A percentile compares a stretch with the other conserved stretches of the same genome.
These are phyloP conservation scores for Phytophthora hibernalis DNA, from an alignment of 352 stramenopile species.

Conservation along the genomic window DNA sequence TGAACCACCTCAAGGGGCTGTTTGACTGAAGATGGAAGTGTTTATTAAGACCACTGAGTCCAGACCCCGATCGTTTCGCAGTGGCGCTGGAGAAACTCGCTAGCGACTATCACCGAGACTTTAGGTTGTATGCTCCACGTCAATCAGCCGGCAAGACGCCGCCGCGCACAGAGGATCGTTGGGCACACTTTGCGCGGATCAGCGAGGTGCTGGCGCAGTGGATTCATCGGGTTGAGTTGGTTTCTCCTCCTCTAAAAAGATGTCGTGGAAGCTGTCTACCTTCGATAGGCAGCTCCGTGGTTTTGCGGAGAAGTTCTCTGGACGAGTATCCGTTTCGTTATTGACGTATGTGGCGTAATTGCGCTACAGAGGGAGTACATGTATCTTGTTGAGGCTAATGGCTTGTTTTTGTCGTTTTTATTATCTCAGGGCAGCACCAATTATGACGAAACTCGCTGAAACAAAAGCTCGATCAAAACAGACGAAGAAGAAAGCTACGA, in stretches of 20 bases:
- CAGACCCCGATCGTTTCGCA: conserved; percentile 1
- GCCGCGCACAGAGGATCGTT: conserved; percentile 11
- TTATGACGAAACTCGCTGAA: too few species aligned
- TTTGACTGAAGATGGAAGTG: conserved; percentile 8
- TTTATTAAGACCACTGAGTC: not conserved
- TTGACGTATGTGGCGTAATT: too few species aligned
- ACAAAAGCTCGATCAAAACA: not conserved
- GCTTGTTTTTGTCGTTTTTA: too few species aligned
- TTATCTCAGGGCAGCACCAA: not conserved
- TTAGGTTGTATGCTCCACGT: conserved; percentile 8
- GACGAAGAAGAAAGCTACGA: too few species aligned
- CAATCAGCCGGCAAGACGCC: conserved; percentile 5
- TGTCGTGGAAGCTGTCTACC: not conserved
- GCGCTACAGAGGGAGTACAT: too few species aligned
- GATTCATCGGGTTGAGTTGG: conserved; percentile 7
- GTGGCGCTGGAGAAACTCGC: conserved; percentile 5
- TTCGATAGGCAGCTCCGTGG: conserved; percentile 11
- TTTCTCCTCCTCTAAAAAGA: not conserved
- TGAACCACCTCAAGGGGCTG: too few species aligned
- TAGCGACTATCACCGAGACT: conserved; percentile 2
- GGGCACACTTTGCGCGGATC: conserved; percentile 3
- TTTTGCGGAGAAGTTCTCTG: conserved; percentile 7
- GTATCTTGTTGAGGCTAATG: too few species aligned
- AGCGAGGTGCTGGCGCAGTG: conserved; percentile 9
- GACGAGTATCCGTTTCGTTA: conserved; percentile 8